These are phyloP conservation scores for Eimeria nieschulzi DNA, from an alignment of 169 alveolate species.

Conservation along the genomic window DNA sequence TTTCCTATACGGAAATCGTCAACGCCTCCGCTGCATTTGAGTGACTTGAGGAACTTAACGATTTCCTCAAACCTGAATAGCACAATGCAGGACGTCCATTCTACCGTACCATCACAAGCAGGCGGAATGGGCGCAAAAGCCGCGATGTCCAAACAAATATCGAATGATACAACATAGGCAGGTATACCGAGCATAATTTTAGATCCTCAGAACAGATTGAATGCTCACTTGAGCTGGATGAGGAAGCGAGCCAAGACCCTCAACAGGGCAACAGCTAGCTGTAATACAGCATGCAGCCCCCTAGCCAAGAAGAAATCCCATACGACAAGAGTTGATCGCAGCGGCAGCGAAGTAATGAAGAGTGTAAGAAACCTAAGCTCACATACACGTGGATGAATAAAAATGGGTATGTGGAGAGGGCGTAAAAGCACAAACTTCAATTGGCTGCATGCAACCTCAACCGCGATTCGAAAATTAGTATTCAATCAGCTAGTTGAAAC, in stretches of 20 bases:
- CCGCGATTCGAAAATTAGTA: too few species aligned
- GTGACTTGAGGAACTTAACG: slow-evolving; percentile 47
- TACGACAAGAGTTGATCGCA: slow-evolving; percentile 39
- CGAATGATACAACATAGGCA: too few species aligned
- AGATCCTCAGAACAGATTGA: too few species aligned
- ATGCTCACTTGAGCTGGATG: slow-evolving; percentile 13
- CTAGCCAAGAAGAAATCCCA: slow-evolving; percentile 56
- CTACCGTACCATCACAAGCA: too few species aligned
- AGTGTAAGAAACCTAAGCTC: slow-evolving; percentile 48
- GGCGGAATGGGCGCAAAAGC: background rate
- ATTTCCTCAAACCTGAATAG: slow-evolving; percentile 59
- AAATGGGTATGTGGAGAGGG: too few species aligned
- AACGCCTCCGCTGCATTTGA: slow-evolving; percentile 67
- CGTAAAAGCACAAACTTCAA: too few species aligned
- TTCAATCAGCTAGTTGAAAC: background rate
- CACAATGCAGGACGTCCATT: background rate
- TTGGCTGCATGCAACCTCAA: too few species aligned
- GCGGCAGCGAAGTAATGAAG: slow-evolving; percentile 60
- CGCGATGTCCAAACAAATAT: too few species aligned
- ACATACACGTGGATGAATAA: background rate
- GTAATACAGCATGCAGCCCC: slow-evolving; percentile 24
- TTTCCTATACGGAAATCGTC: slow-evolving; percentile 65
- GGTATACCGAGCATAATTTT: too few species aligned
- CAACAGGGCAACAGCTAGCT: slow-evolving; percentile 54
- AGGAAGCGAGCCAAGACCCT: slow-evolving; percentile 46